Conservation (phyloP, 176 grass and related monocot species). For the Oropetium thomaeum region DNA sequence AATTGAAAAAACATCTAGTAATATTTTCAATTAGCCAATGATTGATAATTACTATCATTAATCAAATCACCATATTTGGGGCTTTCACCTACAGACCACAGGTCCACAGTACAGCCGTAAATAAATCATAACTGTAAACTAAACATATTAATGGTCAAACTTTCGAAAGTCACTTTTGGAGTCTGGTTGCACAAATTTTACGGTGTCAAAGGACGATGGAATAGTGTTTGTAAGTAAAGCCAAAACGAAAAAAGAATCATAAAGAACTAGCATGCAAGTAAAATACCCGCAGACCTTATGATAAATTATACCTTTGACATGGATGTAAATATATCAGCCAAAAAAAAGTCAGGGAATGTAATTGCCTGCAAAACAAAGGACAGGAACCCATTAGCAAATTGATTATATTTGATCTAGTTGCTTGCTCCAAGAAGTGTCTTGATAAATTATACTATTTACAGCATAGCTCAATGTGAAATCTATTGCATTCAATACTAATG, state of each 20-base stretch:
- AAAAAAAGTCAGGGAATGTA: constrained; percentile 96
- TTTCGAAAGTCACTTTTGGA: neutral
- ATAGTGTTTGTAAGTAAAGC: neutral
- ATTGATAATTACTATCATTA: neutral
- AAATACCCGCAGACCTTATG: neutral
- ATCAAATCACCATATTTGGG: neutral
- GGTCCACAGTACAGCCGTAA: neutral
- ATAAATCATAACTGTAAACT: neutral
- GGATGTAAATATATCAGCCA: constrained; percentile 99
- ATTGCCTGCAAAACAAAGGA: constrained; percentile 64
- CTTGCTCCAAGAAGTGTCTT: neutral
- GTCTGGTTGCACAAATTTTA: neutral
- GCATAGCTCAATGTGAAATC: constrained; percentile 14
- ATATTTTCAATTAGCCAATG: neutral
- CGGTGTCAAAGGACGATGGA: neutral
- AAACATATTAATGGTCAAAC: neutral
- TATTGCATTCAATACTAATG: neutral
- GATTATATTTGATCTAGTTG: constrained; percentile 2
- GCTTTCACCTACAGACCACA: neutral
- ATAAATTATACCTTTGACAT: constrained; percentile 88
- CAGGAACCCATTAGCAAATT: constrained; percentile 15
- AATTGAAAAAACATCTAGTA: neutral
- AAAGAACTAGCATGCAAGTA: neutral
- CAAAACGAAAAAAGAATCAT: constrained; percentile 6
- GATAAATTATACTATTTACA: constrained; percentile 1